phyloP scores from a whole-genome alignment of 1,139 yeast genomes.

The Lodderomyces parapsilosis region DNA sequence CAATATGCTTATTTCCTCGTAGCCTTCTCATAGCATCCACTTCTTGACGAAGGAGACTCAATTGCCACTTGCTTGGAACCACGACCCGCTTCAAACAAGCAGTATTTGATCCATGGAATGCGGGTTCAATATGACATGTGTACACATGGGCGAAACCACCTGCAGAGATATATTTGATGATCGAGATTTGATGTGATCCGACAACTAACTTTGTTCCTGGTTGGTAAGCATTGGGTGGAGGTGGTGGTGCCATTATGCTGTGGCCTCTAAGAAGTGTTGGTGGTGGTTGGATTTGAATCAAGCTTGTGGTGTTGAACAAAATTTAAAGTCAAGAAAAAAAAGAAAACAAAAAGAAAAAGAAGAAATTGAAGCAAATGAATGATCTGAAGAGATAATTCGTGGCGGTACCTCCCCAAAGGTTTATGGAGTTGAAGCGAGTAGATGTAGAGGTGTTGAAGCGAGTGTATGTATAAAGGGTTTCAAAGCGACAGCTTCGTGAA shows the following conservation, averaged over 20 bases:
- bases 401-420: background rate
- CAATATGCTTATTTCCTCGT: constrained; percentile 74
- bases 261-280: background rate
- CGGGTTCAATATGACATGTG: constrained; percentile 57
- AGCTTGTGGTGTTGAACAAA: background rate
- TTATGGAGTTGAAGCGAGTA: background rate
- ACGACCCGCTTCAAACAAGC: constrained; percentile 77
- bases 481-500: too few relatives aligned
- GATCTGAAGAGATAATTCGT: background rate
- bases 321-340: background rate
- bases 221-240: constrained; percentile 56
- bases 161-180: constrained; percentile 61
- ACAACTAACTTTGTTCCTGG: constrained; percentile 65
- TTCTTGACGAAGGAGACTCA: constrained; percentile 69
- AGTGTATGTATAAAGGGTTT: too few relatives aligned
- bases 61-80: constrained; percentile 70
- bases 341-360: background rate
- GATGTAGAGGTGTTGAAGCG: too few relatives aligned
- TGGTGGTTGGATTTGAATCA: background rate
- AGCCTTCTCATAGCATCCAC: constrained; percentile 84
- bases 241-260: constrained; percentile 5
- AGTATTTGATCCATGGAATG: constrained; percentile 41
- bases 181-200: constrained; percentile 59
- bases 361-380: constrained; percentile 1
- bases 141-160: constrained; percentile 85